Percentiles rank a stretch among this genome's conserved stretches.
These are phyloP conservation scores for Centrapalus pauciflorus DNA, from an alignment of 129 eudicot genomes.

Conservation along the genomic window DNA sequence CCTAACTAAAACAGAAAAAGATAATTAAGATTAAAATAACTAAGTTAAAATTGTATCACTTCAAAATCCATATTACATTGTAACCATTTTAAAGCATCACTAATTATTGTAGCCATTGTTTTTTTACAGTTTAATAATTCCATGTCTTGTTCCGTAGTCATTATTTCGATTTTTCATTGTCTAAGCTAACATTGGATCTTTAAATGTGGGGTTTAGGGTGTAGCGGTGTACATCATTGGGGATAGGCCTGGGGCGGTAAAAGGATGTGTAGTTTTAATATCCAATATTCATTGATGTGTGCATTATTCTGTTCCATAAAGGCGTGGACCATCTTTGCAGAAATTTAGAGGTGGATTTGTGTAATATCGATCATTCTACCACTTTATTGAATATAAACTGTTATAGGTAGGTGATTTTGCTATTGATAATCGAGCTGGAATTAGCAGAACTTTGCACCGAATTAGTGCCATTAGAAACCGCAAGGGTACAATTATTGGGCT, in stretches of 20 bases:
- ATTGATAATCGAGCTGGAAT: slow-evolving; percentile 93
- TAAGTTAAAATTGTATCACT: no score
- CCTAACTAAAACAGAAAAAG: no score
- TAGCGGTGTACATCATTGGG: neutral
- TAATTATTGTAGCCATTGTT: neutral
- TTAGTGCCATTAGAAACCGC: slow-evolving; percentile 87
- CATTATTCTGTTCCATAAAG: neutral
- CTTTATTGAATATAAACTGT: neutral
- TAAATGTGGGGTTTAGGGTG: neutral
- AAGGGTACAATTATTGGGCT: slow-evolving; percentile 82
- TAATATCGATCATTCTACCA: neutral
- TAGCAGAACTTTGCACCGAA: slow-evolving; percentile 92
- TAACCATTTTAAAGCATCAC: neutral
- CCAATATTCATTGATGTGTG: neutral
- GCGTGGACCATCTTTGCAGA: neutral
- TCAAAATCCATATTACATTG: no score
- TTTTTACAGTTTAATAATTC: neutral
- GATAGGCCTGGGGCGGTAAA: neutral
- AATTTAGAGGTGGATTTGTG: neutral
- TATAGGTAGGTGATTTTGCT: slow-evolving; percentile 96
- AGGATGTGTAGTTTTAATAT: neutral
- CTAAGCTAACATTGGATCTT: neutral
- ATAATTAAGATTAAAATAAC: no score
- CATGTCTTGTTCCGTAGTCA: no score
- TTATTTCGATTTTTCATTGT: no score